Evolutionary conservation across 2,329 filamentous ascomycete genomes (phyloP), one percentile per base, ranked within the genome.

Genomic region (Tolypocladium pustulatum): DNA sequence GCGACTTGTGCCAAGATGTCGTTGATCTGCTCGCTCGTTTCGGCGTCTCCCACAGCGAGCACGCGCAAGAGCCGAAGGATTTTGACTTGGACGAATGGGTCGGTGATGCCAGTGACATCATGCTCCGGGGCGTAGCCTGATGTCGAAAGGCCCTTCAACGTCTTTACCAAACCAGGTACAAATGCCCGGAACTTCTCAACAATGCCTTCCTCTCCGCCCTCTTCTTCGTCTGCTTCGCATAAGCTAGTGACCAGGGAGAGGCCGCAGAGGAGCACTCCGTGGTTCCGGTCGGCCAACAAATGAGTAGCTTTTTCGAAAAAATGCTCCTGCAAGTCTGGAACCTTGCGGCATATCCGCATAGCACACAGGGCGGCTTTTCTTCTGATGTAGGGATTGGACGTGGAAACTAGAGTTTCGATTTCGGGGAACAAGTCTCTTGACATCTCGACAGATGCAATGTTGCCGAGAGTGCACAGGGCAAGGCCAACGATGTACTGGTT

Each of bases 401-500:
- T 97, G 49, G 91, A 89, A 63, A 99, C 79, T 55, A 97, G 85
- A 61, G 83, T 90, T 74, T 99, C 95, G 72, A 99, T 90, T 80
- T 99, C 93, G 65, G 91, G 85, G 73, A 99, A 99, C 25, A 99
- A 79, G 75, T 99, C 94, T 79, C 94, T 84, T 22, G 94, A 96
- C 94, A 99, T 99, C 73, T 99, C 94, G 68, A 97, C 82, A 0
- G 93, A 97, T 60, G 95, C 93, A 67, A 99, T 99, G 73, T 99
- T 99, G 65, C 93, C 94, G 25, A 99, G 84, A 0, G 95, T 97
- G 72, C 93, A 97, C 37, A 99, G 85, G 61, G 94, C 94, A 56
- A 99, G 87, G 30, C 95, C 94, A 65, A 97, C 94, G 62, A 99
- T 91, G 74, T 99, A 99, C 75, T 99, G 94, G 72, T 99, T 99